Base-by-base conservation (phyloP, 805 yeast genomes). In the Brettanomyces naardenensis region DNA sequence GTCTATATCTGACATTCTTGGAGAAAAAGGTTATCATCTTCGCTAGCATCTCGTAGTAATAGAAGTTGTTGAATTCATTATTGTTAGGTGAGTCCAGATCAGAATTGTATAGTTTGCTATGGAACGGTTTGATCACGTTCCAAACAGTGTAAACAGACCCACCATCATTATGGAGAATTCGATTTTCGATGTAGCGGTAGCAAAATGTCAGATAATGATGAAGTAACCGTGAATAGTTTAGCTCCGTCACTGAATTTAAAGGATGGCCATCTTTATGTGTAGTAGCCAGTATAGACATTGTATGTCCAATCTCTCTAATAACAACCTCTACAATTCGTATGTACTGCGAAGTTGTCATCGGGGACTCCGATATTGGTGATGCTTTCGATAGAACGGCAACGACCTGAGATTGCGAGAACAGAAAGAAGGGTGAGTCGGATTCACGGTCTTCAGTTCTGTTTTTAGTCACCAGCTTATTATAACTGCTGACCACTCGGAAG, bases 101-200 rank as follows among this genome's bases (percentile, higher is more conserved):
- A 1, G 56, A 44, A 33, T 53, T 55, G 45, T 51, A 51, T 14
- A 47, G 23, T 33, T 44, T 48, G 28, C 51, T 47, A 42, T 61
- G 66, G 31, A 58, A 56, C 6, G 59, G 57, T 10, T 46, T 42
- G 14, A 60, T 50, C 5, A 46, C 17, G 5, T 22, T 35, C 65
- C 65, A 61, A 3, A 47, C 42, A 6, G 30, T 36, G 37, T 48
- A 60, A 1, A 59, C 56, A 1, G 49, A 28, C 4, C 52, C 51
- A 7, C 51, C 41, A 41, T 61, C 64, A 28, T 55, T 52, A 9
- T 33, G 20, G 1, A 31, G 5, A 9, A 51, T 41, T 23, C 55
- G 44, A 13, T 49, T 43, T 29, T 51, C 53, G 6, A 62, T 54
- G 35, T 47, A 37, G 18, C 40, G 25, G 36, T 62, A 62, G 32